A percentile compares a stretch with the other conserved stretches of the same genome.
phyloP scores from a whole-genome alignment of 208 protist genomes.

The Crithidia acanthocephali region DNA sequence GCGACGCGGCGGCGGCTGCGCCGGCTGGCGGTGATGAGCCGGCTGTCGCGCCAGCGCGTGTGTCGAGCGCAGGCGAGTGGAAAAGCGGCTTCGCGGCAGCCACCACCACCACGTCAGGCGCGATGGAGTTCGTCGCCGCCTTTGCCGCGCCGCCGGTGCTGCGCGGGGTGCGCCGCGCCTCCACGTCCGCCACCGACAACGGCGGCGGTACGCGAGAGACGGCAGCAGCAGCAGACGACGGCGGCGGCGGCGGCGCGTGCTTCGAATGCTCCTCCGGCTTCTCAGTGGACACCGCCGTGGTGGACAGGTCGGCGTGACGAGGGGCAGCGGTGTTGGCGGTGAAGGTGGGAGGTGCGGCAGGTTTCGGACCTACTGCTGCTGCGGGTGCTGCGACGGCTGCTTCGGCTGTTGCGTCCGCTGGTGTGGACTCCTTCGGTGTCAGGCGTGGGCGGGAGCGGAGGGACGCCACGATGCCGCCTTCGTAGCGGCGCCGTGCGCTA shows the following conservation, averaged over 20 bases:
- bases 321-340: not conserved
- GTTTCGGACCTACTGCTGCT: not conserved
- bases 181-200: conserved; percentile 5
- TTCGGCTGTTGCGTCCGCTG: not conserved
- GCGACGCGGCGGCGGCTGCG: not conserved
- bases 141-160: not conserved
- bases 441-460: conserved; percentile 16
- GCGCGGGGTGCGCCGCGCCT: not conserved
- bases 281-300: not conserved
- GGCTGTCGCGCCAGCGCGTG: too few relatives aligned
- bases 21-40: not conserved
- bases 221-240: too few relatives aligned
- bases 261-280: conserved; percentile 1
- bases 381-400: not conserved
- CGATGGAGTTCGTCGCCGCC: not conserved
- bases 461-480: conserved; percentile 9
- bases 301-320: not conserved
- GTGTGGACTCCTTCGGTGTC: conserved; percentile 1
- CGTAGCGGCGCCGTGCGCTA: conserved; percentile 7
- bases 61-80: too few relatives aligned
- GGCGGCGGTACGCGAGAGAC: not conserved
- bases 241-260: not conserved
- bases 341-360: not conserved
- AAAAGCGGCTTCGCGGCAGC: too few relatives aligned
- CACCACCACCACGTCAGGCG: too few relatives aligned